phyloP scores from a whole-genome alignment of 176 grass and related monocot species.

The Raddia guianensis region DNA sequence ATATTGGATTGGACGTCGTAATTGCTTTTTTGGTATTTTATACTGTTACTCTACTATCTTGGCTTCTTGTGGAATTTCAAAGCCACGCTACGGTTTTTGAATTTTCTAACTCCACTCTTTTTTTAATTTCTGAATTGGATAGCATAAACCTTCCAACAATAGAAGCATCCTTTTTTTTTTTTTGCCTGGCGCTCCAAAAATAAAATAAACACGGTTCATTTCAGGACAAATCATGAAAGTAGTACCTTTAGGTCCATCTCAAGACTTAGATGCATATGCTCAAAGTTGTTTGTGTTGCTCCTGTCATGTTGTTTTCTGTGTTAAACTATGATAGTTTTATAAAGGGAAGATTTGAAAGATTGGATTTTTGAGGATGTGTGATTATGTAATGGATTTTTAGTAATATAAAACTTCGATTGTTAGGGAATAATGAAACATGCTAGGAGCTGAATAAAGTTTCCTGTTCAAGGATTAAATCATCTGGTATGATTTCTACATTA shows the following conservation, averaged over 20 bases:
- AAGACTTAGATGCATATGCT: neutral
- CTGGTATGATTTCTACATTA: neutral
- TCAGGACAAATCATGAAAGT: neutral
- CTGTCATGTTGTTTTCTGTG: neutral
- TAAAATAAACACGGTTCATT: neutral
- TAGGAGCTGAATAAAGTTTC: neutral
- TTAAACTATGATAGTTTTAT: neutral
- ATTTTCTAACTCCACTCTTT: neutral
- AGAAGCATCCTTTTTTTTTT: neutral
- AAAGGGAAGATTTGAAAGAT: neutral
- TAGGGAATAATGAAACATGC: neutral
- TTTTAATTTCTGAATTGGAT: neutral
- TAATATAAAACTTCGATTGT: neutral
- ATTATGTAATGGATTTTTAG: neutral
- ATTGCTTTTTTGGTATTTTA: neutral
- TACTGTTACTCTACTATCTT: neutral
- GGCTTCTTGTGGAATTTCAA: neutral
- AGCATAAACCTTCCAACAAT: neutral
- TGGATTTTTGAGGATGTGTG: neutral
- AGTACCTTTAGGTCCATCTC: neutral
- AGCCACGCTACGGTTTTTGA: neutral
- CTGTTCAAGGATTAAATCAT: neutral
- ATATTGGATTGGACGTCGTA: neutral
- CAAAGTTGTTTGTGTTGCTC: neutral
- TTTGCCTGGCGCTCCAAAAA: neutral